Base-by-base conservation (phyloP, 495 filamentous ascomycete species). In the Xylaria bambusicola region DNA sequence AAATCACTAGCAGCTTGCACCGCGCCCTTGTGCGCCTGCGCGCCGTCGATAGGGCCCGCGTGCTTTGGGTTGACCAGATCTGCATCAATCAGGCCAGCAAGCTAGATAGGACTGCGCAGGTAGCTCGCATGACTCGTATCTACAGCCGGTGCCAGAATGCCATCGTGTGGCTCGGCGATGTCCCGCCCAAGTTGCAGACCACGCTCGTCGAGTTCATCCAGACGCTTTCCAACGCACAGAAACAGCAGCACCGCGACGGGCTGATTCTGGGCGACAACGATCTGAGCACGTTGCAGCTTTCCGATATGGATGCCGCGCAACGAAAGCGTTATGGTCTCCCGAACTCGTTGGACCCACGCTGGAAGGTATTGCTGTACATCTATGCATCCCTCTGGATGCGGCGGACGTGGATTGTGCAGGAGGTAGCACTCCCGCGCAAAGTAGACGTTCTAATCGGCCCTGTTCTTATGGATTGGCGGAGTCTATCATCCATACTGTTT, bases 1-100 rank as follows among this genome's bases (percentile, higher is more conserved):
- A 41, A 40, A 52, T 60, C 31, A 60, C 56, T 26, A 45, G 48
- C 21, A 60, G 45, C 56, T 36, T 60, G 38, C 41, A 45, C 53
- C 38, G 42, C 36, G 53, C 53, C 26, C 53, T 56, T 31, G 53
- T 56, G 36, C 53, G 53, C 38, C 53, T 56, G 12, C 53, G 53
- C 38, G 42, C 20, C 40, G 21, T 45, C 21, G 42, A 47, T 38
- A 46, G 40, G 36, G 38, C 53, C 21, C 38, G 38, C 42, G 53
- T 47, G 9, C 53, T 56, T 47, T 53, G 50, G 50, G 50, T 53
- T 40, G 50, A 53, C 29, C 50, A 53, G 50, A 53, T 53, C 50
- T 53, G 50, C 17, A 45, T 45, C 41, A 45, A 45, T 20, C 41
- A 45, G 17, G 41, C 41, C 41, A 45, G 41, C 41, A 45, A 45